Base-by-base conservation (phyloP, 2,329 filamentous ascomycete species). In the Aspergillus felis region DNA sequence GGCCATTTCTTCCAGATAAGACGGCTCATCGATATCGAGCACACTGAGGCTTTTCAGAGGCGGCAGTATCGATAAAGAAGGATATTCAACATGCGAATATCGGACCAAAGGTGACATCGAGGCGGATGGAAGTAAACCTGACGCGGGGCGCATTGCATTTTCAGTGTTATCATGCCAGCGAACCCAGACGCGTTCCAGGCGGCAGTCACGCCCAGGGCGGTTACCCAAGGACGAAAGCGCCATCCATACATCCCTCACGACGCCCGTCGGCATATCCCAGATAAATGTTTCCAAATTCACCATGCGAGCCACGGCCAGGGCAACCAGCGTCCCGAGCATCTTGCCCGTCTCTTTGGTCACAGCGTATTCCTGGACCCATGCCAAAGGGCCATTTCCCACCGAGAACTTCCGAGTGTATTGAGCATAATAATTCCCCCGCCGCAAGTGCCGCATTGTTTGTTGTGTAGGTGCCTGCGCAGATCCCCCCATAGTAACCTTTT, bases 241-340 rank as follows among this genome's bases (percentile, higher is more conserved):
- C 68, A 91, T 84, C 83, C 91, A 94, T 28, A 93, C 88, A 70
- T 93, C 89, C 54, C 90, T 83, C 54, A 92, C 76, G 20, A 94
- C 88, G 1, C 90, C 91, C 0, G 90, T 94, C 0, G 90, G 90
- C 90, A 94, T 93, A 68, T 95, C 90, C 90, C 90, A 94, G 3
- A 90, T 81, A 67, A 94, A 94, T 0, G 86, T 87, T 73, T 94
- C 90, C 42, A 95, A 80, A 66, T 90, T 91, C 53, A 85, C 79
- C 90, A 94, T 94, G 61, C 89, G 87, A 47, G 87, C 86, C n/a
- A 94, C 81, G 12, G 90, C 89, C 62, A 92, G 76, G 9, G 90
- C 89, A 12, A 92, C 90, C 51, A 94, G 77, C 1, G 89, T 93
- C 4, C 90, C 89, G n/a, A 94, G 81, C 89, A 94, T 92, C 76